phyloP scores from a whole-genome alignment of 1,284 basidiomycete species.

The Exobasidium cylindrosporum region DNA sequence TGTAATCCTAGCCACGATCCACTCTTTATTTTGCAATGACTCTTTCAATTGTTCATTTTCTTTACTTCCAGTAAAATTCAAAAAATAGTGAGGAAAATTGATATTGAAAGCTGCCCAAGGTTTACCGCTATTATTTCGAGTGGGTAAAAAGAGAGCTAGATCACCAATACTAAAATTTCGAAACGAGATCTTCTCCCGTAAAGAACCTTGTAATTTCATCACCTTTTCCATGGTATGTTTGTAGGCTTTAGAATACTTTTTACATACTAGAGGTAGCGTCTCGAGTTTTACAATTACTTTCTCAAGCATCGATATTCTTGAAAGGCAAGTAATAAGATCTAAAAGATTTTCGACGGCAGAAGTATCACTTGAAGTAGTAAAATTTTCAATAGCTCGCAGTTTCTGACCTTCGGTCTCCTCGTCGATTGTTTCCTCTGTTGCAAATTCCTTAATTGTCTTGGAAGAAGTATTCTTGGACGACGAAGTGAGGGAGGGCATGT shows the following conservation, averaged over 20 bases:
- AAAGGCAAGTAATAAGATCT: constrained; percentile 9
- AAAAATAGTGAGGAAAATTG: constrained; percentile 93
- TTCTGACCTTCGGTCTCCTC: constrained; percentile 15
- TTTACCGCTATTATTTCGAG: constrained; percentile 69
- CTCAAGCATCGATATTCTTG: constrained; percentile 66
- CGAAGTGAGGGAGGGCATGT: constrained; percentile 27
- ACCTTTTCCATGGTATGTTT: constrained; percentile 68
- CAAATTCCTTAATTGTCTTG: constrained; percentile 7
- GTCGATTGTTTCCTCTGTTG: constrained; percentile 14
- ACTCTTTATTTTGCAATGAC: constrained; percentile 61
- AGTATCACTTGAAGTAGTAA: constrained; percentile 30
- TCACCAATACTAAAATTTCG: constrained; percentile 60
- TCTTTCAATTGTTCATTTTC: not conserved
- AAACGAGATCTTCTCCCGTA: constrained; percentile 59
- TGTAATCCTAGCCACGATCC: constrained; percentile 88
- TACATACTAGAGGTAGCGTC: constrained; percentile 66
- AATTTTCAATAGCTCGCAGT: constrained; percentile 31
- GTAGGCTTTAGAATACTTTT: constrained; percentile 94
- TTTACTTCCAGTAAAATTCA: constrained; percentile 70
- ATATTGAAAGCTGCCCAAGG: constrained; percentile 58
- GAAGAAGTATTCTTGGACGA: constrained; percentile 20
- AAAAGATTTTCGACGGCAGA: constrained; percentile 27
- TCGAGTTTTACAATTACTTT: constrained; percentile 72
- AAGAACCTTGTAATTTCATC: constrained; percentile 57
- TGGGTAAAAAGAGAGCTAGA: constrained; percentile 89